A percentile compares a stretch with the other conserved stretches of the same genome.
phyloP scores from a whole-genome alignment of 768 basidiomycete genomes.

The Leucogyrophana mollusca region DNA sequence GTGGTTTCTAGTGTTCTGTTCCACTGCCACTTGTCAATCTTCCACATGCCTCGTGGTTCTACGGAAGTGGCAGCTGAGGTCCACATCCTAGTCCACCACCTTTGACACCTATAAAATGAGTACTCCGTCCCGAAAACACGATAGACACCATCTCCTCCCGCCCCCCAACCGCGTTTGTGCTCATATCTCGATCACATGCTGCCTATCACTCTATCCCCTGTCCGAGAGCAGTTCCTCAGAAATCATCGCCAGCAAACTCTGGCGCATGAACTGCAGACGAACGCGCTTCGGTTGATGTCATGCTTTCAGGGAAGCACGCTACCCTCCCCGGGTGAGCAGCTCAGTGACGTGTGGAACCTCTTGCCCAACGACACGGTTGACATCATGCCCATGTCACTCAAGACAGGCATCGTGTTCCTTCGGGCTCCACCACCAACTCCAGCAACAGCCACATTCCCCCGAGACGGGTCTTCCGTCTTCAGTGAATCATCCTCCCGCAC shows the following conservation, averaged over 20 bases:
- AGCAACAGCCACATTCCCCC: slow-evolving; percentile 1
- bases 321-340: slow-evolving; percentile 14
- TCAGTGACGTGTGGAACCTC: slow-evolving; percentile 21
- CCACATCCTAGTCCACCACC: slow-evolving; percentile 19
- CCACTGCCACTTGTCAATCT: slow-evolving; percentile 6
- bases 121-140: neutral
- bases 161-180: neutral
- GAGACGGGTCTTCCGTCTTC: slow-evolving; percentile 3
- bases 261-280: slow-evolving; percentile 13
- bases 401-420: slow-evolving; percentile 1
- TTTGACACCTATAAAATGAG: slow-evolving; percentile 14
- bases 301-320: slow-evolving; percentile 14
- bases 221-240: slow-evolving; percentile 12
- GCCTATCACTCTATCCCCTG: neutral
- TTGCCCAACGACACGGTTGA: slow-evolving; percentile 22
- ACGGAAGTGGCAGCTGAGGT: slow-evolving; percentile 10
- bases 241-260: slow-evolving; percentile 9
- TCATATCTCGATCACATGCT: slow-evolving; percentile 6
- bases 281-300: slow-evolving; percentile 13
- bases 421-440: slow-evolving; percentile 22
- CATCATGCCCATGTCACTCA: slow-evolving; percentile 8
- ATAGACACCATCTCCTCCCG: neutral
- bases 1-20: slow-evolving; percentile 1
- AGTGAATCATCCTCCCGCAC: neutral
- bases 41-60: slow-evolving; percentile 22